Conservation (phyloP, 768 basidiomycete genomes). For the Strobilomyces confusus region DNA sequence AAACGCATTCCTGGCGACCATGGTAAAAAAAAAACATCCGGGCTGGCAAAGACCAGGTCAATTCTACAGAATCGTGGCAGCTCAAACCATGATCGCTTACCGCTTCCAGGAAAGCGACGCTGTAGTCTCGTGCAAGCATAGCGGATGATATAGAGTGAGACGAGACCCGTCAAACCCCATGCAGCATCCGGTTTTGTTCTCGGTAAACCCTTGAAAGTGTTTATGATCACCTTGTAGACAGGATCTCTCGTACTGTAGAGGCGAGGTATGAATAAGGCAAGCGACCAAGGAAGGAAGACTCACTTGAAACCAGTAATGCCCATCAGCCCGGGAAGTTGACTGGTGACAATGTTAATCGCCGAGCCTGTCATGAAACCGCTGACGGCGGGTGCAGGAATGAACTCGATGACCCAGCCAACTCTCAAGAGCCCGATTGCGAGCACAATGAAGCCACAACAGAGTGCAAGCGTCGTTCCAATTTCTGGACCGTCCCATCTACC, state of each 20-base stretch:
- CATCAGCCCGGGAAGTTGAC: slow-evolving; percentile 88
- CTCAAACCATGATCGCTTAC: slow-evolving; percentile 34
- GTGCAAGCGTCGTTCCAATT: slow-evolving; percentile 82
- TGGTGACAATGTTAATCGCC: slow-evolving; percentile 86
- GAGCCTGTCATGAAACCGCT: slow-evolving; percentile 96
- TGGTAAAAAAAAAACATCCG: slow-evolving; percentile 75
- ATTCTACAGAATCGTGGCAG: background rate
- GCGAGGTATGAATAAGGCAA: background rate
- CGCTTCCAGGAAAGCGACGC: slow-evolving; percentile 57
- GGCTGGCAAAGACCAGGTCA: slow-evolving; percentile 34
- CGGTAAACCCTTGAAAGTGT: slow-evolving; percentile 82
- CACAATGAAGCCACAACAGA: slow-evolving; percentile 88
- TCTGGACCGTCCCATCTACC: slow-evolving; percentile 59
- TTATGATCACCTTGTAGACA: slow-evolving; percentile 86
- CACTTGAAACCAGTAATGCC: slow-evolving; percentile 84
- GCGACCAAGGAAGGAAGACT: slow-evolving; percentile 25
- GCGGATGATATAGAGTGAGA: slow-evolving; percentile 67
- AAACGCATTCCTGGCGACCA: slow-evolving; percentile 77
- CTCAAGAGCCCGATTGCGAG: slow-evolving; percentile 86
- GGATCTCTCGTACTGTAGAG: slow-evolving; percentile 70
- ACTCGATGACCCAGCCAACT: slow-evolving; percentile 92
- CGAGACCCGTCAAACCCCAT: slow-evolving; percentile 77
- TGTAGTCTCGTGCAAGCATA: slow-evolving; percentile 46
- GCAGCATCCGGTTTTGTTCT: slow-evolving; percentile 77
- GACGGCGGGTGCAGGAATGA: slow-evolving; percentile 83